Base-by-base conservation (phyloP, 164 flowering plant species). In the Berberis thunbergii region DNA sequence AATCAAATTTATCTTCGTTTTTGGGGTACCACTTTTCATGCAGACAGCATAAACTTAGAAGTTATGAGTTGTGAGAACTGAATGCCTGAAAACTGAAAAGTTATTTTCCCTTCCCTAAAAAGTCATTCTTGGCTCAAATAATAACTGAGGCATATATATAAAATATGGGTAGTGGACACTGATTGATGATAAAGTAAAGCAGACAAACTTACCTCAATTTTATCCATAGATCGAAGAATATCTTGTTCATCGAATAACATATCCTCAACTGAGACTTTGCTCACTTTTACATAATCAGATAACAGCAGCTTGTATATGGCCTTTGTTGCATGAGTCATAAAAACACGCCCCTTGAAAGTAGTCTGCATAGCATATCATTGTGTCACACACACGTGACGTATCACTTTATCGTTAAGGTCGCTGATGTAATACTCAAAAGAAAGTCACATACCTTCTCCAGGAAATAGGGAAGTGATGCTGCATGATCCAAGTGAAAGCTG, bases 401-500 rank as follows among this genome's bases (percentile, higher is more conserved):
- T 61, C 53, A 57, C 41, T 57, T 57, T 50, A 59, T 13, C n/a
- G 45, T 38, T 26, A 62, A 56, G 3, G 46, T 11, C n/a, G 45
- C 42, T 45, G 7, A 60, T 7, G 45, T 50, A 12, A 58, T 48
- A 45, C 4, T 60, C 26, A 13, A 41, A 41, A 4, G 26, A 56
- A 67, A 57, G 42, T 26, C 58, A 67, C 72, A 65, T 64, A 90
- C 98, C 98, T 88, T 90, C 77, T 87, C 97, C 56, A 93, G 75
- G 63, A 93, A 93, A 75, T 93, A 91, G 44, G 99, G 99, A 64
- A 94, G 83, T 38, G 99, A 94, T 13, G 96, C 97, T 68, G 97
- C 87, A 83, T 94, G 99, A 79, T 94, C 99, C 84, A 94, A 76
- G 75, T 94, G 99, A 79, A 91, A 94, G 75, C 97, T 91, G 86